A percentile compares a stretch with the other conserved stretches of the same genome.
Evolutionary conservation across 805 yeast genomes (phyloP).

Genomic region (Pichia kluyveri): DNA sequence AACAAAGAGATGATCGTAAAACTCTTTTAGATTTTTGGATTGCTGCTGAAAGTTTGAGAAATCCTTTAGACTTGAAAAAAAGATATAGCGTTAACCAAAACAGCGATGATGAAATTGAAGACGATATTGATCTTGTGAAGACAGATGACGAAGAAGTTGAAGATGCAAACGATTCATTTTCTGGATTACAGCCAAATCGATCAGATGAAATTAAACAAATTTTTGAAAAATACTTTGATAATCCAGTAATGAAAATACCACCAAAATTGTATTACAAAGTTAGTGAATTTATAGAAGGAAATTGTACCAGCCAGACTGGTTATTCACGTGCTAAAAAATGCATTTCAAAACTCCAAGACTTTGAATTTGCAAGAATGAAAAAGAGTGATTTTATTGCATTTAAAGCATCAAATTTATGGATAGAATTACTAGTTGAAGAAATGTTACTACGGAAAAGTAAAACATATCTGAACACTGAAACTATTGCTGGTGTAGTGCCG

Average conservation of each 20-base stretch:
- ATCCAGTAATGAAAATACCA: slow-evolving; percentile 23
- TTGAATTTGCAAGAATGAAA: slow-evolving; percentile 42
- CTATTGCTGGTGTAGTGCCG: neutral
- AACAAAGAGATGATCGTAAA: slow-evolving; percentile 32
- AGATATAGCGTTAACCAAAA: too few relatives aligned
- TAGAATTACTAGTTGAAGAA: slow-evolving; percentile 42
- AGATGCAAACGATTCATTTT: slow-evolving; percentile 11
- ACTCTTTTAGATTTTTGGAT: slow-evolving; percentile 54
- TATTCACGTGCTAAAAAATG: slow-evolving; percentile 51
- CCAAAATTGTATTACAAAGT: slow-evolving; percentile 27
- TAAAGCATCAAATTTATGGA: slow-evolving; percentile 46
- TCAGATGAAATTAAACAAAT: slow-evolving; percentile 46
- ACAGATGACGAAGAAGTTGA: slow-evolving; percentile 16
- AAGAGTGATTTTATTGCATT: slow-evolving; percentile 49
- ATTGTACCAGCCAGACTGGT: slow-evolving; percentile 17
- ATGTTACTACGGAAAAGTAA: neutral
- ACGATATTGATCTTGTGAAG: neutral
- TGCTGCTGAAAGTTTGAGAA: slow-evolving; percentile 56
- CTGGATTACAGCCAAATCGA: slow-evolving; percentile 28
- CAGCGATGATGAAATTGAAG: neutral
- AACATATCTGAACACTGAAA: neutral
- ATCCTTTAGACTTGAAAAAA: slow-evolving; percentile 47
- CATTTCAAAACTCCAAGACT: slow-evolving; percentile 50
- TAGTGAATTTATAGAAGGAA: slow-evolving; percentile 25
- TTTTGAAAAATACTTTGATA: slow-evolving; percentile 33